Evolutionary conservation across 2,329 filamentous ascomycete species (phyloP), one percentile per base, ranked within the genome.

Genomic region (Penicillium sp.): DNA sequence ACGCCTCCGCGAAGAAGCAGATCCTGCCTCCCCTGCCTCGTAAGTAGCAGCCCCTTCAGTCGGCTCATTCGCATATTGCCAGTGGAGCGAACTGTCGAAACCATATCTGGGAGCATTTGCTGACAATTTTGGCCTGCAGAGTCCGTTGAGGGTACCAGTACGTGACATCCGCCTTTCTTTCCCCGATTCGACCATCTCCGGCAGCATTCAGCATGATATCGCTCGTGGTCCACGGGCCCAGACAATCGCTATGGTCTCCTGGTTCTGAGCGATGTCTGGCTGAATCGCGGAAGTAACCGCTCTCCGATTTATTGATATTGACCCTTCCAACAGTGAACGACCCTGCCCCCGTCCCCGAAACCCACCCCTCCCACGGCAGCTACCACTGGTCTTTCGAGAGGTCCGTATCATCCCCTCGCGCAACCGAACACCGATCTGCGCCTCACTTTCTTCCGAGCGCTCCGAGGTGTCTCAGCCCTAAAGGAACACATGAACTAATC

Each of bases 361-460:
- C 90, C 49, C 85, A 83, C 65, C 86, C 93, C 40, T 80, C 86
- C 52, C 90, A 99, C 79, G 94, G 94, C 67, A 95, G 89, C 76
- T 99, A 97, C 81, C 94, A 99, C 84, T 99, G 94, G 94, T 90
- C 89, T 56, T 96, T 96, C 70, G 94, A 99, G 82, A 81, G 86
- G 83, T 85, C 71, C 53, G 67, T 66, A 38, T 7, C 34, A 24
- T n/a, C 42, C 21, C 24, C 16, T 7, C 3, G 34, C 34, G 21
- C 21, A 9, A 44, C 2, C 5, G 24, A 50, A 40, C 11, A 9
- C 5, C 24, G 11, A 27, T 6, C 24, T 10, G 13, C 8, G 27
- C 8, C 10, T 11, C 13, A 24, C 4, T 9, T n/a, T 27, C 4
- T 50, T 50, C 51, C 46, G 51, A 34, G 9, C n/a, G 6, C n/a